Evolutionary conservation across 1,284 basidiomycete species (phyloP).

Genomic region (Cerioporus squamosus): DNA sequence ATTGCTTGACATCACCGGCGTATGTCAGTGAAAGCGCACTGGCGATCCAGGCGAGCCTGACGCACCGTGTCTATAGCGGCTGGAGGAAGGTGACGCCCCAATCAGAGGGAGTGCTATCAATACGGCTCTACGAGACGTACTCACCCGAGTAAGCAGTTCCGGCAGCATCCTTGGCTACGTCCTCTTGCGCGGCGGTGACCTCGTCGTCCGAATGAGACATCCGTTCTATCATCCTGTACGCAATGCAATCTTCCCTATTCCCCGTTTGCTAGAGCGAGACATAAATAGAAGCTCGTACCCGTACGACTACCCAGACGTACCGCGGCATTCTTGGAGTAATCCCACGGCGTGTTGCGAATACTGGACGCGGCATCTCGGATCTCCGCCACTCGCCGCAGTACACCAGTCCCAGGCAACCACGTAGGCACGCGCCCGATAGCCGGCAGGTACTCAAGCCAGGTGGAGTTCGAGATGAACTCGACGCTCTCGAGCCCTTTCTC

Average conservation of each 20-base stretch:
- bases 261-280: too few relatives aligned
- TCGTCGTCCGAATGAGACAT: too few relatives aligned
- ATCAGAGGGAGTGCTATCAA: not conserved
- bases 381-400: too few relatives aligned
- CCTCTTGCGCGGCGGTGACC: not conserved
- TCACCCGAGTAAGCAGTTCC: not conserved
- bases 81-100: not conserved
- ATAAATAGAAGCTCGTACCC: too few relatives aligned
- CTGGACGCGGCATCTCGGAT: too few relatives aligned
- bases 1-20: not conserved
- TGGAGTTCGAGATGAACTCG: not conserved
- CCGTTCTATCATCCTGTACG: too few relatives aligned
- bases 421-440: too few relatives aligned
- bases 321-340: too few relatives aligned
- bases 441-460: not conserved
- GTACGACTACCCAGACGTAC: too few relatives aligned
- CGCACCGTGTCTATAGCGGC: not conserved
- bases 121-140: not conserved
- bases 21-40: not conserved
- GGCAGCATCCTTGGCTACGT: not conserved
- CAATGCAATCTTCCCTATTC: too few relatives aligned
- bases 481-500: not conserved
- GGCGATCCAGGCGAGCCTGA: not conserved
- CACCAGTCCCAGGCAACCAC: too few relatives aligned
- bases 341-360: too few relatives aligned